phyloP scores from a whole-genome alignment of 345 rosid species.

The Murraya koenigii region DNA sequence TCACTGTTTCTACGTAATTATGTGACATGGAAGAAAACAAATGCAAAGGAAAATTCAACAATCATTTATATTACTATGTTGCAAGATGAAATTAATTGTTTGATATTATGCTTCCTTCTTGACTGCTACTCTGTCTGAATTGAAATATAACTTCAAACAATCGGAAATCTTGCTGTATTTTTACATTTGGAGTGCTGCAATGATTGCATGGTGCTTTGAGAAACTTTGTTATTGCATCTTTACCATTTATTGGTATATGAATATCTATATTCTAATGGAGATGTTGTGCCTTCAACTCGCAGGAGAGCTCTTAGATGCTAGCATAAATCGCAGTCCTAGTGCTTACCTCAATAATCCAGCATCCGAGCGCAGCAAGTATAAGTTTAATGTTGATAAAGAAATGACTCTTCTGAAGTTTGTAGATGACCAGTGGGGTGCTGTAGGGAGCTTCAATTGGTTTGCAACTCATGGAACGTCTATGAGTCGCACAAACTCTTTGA shows the following conservation, averaged over 20 bases:
- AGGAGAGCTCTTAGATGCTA: slow-evolving; percentile 93
- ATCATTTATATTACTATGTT: not conserved
- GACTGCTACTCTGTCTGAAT: not conserved
- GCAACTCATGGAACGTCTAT: slow-evolving; percentile 99
- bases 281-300: slow-evolving; percentile 25
- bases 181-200: not conserved
- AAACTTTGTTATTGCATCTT: not conserved
- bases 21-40: not conserved
- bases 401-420: slow-evolving; percentile 98
- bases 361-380: slow-evolving; percentile 69
- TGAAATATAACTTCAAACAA: not conserved
- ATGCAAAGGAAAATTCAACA: not conserved
- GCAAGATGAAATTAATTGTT: not conserved
- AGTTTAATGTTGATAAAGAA: slow-evolving; percentile 81
- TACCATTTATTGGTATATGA: not conserved
- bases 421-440: slow-evolving; percentile 86
- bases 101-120: not conserved
- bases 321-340: slow-evolving; percentile 96
- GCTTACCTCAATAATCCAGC: slow-evolving; percentile 90
- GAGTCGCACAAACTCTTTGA: slow-evolving; percentile 92
- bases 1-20: not conserved
- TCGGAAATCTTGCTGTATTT: not conserved
- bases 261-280: slow-evolving; percentile 4
- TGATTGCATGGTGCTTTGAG: not conserved
- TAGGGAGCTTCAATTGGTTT: slow-evolving; percentile 98